Base-by-base conservation (phyloP, 73 alveolate genomes). In the Symbiodinium natans region DNA sequence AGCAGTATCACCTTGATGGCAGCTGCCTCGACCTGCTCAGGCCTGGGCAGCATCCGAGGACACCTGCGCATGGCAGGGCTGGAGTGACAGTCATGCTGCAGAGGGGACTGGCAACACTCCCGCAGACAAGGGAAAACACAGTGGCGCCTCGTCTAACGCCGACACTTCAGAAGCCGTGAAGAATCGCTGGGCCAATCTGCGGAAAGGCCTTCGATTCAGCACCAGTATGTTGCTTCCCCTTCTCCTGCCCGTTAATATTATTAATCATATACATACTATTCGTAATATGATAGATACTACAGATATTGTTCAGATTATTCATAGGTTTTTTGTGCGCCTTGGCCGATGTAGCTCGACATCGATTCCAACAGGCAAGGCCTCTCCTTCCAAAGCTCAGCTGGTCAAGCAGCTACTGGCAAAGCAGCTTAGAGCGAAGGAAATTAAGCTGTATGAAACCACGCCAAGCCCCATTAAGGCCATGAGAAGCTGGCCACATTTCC, bases 291-390 rank as follows among this genome's bases (percentile, higher is more conserved):
- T n/a, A n/a, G n/a, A n/a, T n/a, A n/a, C n/a, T n/a, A n/a, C n/a
- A n/a, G n/a, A n/a, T n/a, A n/a, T n/a, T n/a, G n/a, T n/a, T n/a
- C n/a, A n/a, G n/a, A n/a, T n/a, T n/a, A n/a, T n/a, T n/a, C n/a
- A n/a, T 46, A 13, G 59, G 59, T 13, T 46, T 46, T 13, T n/a
- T 23, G 39, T 4, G 11, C 19, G 80, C 80, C 80, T 63, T 25
- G 80, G 80, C 80, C 80, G 80, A 29, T 63, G 80, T n/a, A 63
- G 80, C 80, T 63, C 80, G 36, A 63, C 36, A n/a, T 63, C 80
- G 38, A 63, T 9, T 23, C 80, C 80, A n/a, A 63, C 80, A 63
- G 80, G 80, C 31, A 36, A 17, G 33, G 80, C 80, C 80, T 63
- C 80, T 36, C 13, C 21, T 46, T 46, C 13, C 59, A 46, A 46